These are phyloP conservation scores for Backusella psychrophila DNA, from an alignment of 192 early-diverging fungal species.

Conservation along the genomic window DNA sequence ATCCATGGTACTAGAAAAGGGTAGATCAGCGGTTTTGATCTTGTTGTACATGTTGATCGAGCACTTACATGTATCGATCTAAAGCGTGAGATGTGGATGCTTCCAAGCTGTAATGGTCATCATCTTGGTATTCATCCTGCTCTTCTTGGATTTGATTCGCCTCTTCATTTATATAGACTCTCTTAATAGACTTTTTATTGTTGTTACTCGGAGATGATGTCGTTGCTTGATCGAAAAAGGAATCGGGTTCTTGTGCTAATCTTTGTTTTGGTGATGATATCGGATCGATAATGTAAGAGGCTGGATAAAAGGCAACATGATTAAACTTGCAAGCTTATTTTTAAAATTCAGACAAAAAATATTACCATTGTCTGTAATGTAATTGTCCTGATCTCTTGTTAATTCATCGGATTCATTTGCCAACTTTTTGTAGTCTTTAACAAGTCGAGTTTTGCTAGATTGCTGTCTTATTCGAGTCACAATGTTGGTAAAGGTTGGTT, in stretches of 20 bases:
- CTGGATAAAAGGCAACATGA: background rate
- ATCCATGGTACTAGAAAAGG: background rate
- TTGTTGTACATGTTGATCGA: background rate
- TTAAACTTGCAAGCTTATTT: background rate
- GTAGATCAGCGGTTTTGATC: background rate
- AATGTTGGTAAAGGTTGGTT: conserved; percentile 5
- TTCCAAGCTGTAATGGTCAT: background rate
- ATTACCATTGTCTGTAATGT: background rate
- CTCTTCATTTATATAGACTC: conserved; percentile 1
- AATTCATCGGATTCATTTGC: background rate
- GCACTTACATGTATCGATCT: conserved; percentile 8
- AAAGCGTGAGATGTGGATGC: background rate
- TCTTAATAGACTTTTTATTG: background rate
- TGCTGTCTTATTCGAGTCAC: conserved; percentile 1
- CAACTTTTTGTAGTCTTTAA: background rate
- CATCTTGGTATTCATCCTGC: background rate
- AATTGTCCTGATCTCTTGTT: conserved; percentile 3
- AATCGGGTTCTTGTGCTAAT: background rate
- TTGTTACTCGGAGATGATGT: background rate
- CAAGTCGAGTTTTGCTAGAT: conserved; percentile 6
- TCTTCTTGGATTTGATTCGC: conserved; percentile 5
- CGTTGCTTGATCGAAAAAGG: background rate
- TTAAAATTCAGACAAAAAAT: background rate
- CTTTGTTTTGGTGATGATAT: background rate
- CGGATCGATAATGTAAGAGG: background rate